Evolutionary conservation across 495 filamentous ascomycete species (phyloP).

Genomic region (Xylaria curta): DNA sequence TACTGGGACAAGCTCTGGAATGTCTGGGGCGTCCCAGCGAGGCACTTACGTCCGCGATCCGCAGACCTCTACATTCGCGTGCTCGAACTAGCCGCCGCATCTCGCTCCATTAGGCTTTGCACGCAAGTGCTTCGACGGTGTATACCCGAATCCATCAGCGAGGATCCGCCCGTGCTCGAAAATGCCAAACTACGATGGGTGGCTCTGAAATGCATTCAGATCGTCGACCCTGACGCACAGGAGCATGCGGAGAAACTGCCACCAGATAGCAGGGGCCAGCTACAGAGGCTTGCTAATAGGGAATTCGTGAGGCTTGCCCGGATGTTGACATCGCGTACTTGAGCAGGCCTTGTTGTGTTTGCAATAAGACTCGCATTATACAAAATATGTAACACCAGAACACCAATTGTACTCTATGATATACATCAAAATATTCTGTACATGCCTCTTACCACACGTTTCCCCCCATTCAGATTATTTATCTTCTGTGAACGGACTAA

Average conservation of each 20-base stretch:
- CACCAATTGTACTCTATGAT: not conserved
- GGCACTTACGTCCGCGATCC: constrained; percentile 56
- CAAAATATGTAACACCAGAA: constrained; percentile 1
- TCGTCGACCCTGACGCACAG: constrained; percentile 51
- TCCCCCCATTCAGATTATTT: not conserved
- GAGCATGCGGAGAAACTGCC: not conserved
- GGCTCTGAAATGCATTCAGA: constrained; percentile 57
- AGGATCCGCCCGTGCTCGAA: constrained; percentile 60
- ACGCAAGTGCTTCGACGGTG: constrained; percentile 57
- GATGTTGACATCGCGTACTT: not conserved
- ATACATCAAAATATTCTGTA: not conserved
- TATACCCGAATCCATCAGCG: constrained; percentile 63
- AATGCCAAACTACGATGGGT: constrained; percentile 44
- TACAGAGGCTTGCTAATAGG: not conserved
- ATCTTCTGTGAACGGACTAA: not conserved
- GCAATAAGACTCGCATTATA: not conserved
- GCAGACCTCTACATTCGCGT: constrained; percentile 62
- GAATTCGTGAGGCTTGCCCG: constrained; percentile 16
- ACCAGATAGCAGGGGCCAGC: not conserved
- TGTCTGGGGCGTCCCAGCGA: constrained; percentile 63
- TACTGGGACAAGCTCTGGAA: constrained; percentile 67
- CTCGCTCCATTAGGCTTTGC: constrained; percentile 52
- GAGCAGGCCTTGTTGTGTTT: not conserved
- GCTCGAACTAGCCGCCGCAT: constrained; percentile 58
- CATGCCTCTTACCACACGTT: not conserved